Conservation (phyloP, 2,329 filamentous ascomycete species). For the Cercospora beticola region DNA sequence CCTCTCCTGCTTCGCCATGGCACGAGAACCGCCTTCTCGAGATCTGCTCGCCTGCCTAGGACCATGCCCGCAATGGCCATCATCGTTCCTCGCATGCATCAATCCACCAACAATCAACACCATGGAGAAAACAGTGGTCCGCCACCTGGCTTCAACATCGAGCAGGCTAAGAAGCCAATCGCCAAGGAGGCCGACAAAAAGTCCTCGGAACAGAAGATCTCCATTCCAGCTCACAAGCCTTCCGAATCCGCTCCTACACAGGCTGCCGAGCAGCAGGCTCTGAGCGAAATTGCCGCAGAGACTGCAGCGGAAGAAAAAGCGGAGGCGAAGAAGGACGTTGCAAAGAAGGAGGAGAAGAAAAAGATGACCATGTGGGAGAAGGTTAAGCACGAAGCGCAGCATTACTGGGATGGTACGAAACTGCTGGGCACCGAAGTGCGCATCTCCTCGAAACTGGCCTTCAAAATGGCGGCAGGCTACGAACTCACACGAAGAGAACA, state of each 20-base stretch:
- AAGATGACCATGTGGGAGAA: slow-evolving; percentile 88
- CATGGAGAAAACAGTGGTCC: slow-evolving; percentile 54
- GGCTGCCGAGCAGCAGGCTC: slow-evolving; percentile 49
- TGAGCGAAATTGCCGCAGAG: slow-evolving; percentile 63
- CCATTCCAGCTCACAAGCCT: slow-evolving; percentile 41
- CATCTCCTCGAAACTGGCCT: slow-evolving; percentile 84
- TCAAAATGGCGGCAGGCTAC: slow-evolving; percentile 98
- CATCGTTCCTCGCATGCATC: slow-evolving; percentile 51
- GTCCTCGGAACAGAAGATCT: slow-evolving; percentile 27
- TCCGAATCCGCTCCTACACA: slow-evolving; percentile 50
- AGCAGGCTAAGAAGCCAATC: slow-evolving; percentile 83
- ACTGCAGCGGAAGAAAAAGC: slow-evolving; percentile 54
- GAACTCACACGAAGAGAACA: slow-evolving; percentile 92
- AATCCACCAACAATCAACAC: slow-evolving; percentile 60
- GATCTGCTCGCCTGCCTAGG: slow-evolving; percentile 47
- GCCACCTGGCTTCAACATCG: slow-evolving; percentile 87
- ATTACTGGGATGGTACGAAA: slow-evolving; percentile 99
- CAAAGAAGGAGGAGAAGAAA: slow-evolving; percentile 70
- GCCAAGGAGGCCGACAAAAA: slow-evolving; percentile 54
- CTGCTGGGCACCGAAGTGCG: slow-evolving; percentile 85
- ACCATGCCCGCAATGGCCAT: slow-evolving; percentile 59
- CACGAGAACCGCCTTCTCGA: slow-evolving; percentile 44
- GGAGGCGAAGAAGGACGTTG: slow-evolving; percentile 56
- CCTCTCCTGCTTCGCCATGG: slow-evolving; percentile 49
- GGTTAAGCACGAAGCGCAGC: slow-evolving; percentile 87